phyloP scores from a whole-genome alignment of 768 basidiomycete genomes.

The Leccinum subgranulosum region DNA sequence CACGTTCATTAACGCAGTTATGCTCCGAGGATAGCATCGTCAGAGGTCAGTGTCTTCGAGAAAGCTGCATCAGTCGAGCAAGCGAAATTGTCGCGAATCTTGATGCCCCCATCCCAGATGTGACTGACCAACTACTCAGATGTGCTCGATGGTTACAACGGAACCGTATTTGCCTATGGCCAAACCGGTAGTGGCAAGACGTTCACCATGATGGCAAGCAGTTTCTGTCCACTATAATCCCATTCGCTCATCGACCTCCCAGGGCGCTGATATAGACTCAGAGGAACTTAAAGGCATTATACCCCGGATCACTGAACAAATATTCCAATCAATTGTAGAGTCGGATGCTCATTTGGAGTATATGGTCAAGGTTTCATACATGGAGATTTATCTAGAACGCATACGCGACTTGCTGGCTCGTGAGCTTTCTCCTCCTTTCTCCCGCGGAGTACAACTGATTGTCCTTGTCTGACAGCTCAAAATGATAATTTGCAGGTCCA shows the following conservation, averaged over 20 bases:
- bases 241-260: constrained; percentile 7
- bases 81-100: constrained; percentile 3
- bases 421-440: constrained; percentile 40
- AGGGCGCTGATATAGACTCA: constrained; percentile 98
- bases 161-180: constrained; percentile 96
- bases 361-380: constrained; percentile 98
- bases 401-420: constrained; percentile 94
- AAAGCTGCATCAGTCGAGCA: constrained; percentile 1
- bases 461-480: constrained; percentile 54
- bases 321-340: constrained; percentile 95
- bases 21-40: constrained; percentile 61
- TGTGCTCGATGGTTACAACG: constrained; percentile 98
- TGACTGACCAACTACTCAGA: constrained; percentile 48
- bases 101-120: constrained; percentile 1
- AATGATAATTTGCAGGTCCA: constrained; percentile 99
- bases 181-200: constrained; percentile 97
- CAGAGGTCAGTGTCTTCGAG: constrained; percentile 55
- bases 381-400: constrained; percentile 98
- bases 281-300: constrained; percentile 94
- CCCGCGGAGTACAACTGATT: constrained; percentile 4
- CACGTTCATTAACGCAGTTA: constrained; percentile 18
- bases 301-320: constrained; percentile 97
- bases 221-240: constrained; percentile 1
- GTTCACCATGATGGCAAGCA: constrained; percentile 94
- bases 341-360: constrained; percentile 96